These are phyloP conservation scores for Thymus quinquecostatus DNA, from an alignment of 257 asterid species.

Conservation along the genomic window DNA sequence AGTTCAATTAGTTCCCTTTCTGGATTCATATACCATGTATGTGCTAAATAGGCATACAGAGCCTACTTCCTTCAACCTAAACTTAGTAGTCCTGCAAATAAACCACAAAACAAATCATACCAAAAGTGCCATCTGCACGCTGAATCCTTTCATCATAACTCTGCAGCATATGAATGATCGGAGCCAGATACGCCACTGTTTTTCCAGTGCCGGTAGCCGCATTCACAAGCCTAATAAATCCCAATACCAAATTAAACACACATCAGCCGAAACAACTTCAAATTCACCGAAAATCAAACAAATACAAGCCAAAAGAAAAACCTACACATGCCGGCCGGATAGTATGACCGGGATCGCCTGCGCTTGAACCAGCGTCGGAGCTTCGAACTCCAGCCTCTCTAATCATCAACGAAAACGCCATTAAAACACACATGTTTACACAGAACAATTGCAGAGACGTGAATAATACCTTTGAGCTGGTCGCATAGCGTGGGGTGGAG, in stretches of 20 bases:
- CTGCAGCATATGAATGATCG: constrained; percentile 78
- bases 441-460: neutral
- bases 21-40: constrained; percentile 5
- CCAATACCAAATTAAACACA: constrained; percentile 29
- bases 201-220: constrained; percentile 98
- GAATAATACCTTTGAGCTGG: constrained; percentile 71
- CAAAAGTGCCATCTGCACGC: constrained; percentile 91
- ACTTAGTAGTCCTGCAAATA: neutral
- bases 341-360: constrained; percentile 84
- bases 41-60: neutral
- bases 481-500: constrained; percentile 79
- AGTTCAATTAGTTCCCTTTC: neutral
- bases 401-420: constrained; percentile 12
- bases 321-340: constrained; percentile 87
- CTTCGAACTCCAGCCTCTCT: constrained; percentile 90
- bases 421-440: neutral
- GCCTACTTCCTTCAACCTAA: neutral
- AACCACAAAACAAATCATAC: constrained; percentile 48
- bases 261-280: constrained; percentile 12
- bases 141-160: constrained; percentile 58
- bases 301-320: constrained; percentile 13
- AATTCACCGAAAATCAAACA: neutral
- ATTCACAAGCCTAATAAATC: constrained; percentile 75
- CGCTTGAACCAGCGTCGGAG: constrained; percentile 88
- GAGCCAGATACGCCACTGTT: constrained; percentile 93